Evolutionary conservation across 352 stramenopile species (phyloP).

Genomic region (Globisporangium cylindrosporum): DNA sequence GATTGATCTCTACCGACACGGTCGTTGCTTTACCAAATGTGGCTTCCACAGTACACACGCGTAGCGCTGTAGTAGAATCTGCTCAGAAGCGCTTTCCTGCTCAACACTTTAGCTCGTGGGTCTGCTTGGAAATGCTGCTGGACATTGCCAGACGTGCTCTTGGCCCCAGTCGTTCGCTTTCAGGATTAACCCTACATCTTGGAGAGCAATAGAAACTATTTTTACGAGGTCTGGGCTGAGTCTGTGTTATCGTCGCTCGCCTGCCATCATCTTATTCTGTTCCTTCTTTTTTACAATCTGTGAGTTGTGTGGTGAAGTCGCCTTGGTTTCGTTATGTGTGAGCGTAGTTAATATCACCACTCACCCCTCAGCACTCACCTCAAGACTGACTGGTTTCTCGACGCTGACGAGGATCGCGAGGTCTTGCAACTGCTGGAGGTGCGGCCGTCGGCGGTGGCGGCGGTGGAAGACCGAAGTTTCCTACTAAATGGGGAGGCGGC

Average conservation of each 20-base stretch:
- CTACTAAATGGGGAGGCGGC: not conserved
- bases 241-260: not conserved
- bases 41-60: too few relatives aligned
- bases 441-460: not conserved
- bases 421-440: conserved; percentile 5
- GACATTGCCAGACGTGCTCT: not conserved
- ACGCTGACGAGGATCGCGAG: conserved; percentile 21
- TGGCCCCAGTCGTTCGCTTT: not conserved
- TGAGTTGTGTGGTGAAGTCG: not conserved
- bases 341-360: not conserved
- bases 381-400: conserved; percentile 12
- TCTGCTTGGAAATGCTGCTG: too few relatives aligned
- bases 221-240: not conserved
- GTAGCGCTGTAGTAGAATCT: too few relatives aligned
- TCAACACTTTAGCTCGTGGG: too few relatives aligned
- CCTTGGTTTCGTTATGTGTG: not conserved
- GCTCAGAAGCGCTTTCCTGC: too few relatives aligned
- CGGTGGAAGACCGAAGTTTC: not conserved
- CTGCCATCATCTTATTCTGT: not conserved
- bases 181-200: not conserved
- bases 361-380: conserved; percentile 1
- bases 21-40: too few relatives aligned
- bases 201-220: not conserved
- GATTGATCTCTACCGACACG: too few relatives aligned
- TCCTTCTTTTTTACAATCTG: not conserved